Base-by-base conservation (phyloP, 768 basidiomycete species). In the Pholiota microspora region DNA sequence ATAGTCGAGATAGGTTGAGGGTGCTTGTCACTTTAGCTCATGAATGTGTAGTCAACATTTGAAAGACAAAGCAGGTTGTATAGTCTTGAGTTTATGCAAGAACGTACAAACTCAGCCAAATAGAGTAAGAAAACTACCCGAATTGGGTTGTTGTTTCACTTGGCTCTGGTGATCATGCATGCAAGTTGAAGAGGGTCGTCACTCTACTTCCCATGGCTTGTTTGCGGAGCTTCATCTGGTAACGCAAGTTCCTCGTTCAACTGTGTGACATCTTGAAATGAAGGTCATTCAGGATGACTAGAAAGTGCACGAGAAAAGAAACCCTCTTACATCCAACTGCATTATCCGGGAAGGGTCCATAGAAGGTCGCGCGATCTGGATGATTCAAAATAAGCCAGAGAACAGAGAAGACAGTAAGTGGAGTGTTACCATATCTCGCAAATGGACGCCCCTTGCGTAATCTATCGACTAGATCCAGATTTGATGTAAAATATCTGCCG, bases 281-380 rank as follows among this genome's bases (percentile, higher is more conserved):
- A 23, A 8, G 27, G 35, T 27, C 27, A 42, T 53, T 31, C 3
- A 13, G 32, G 9, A 24, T 18, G 7, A 16, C 13, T 9, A 35
- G 16, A 4, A 27, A 49, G 8, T n/a, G n/a, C n/a, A n/a, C n/a
- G n/a, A 23, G 27, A 23, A n/a, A 25, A 35, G 21, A 8, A 38
- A 49, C 18, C 0, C 4, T 44, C 57, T 28, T 51, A 61, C 60
- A 61, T 54, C 60, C 60, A 27, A 59, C 46, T 13, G 53, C 57
- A 32, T 61, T 61, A 49, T 58, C 60, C 5, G 54, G 52, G 38
- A 61, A 61, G 21, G 60, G 60, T 18, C 60, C 60, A 40, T 61
- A 61, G 49, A 61, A 61, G 13, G 45, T 47, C 7, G 57, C 45
- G 7, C 60, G 60, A 54, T 61, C 60, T 61, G 12, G 9, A 18